Evolutionary conservation across 257 asterid genomes (phyloP), one percentile per base, ranked within the genome.

Genomic region (Perilla frutescens): DNA sequence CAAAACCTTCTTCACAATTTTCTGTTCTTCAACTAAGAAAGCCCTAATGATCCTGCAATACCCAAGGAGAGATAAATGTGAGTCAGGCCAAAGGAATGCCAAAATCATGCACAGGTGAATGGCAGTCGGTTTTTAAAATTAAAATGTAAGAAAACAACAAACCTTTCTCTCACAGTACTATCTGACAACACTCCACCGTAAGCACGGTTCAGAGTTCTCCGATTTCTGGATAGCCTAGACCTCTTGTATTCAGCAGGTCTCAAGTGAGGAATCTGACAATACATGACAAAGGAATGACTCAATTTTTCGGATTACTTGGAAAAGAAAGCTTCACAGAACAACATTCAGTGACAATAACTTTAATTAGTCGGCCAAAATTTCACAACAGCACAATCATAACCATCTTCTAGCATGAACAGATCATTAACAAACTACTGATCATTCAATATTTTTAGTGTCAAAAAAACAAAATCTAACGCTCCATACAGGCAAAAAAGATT

Each of bases 201-300:
- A n/a, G n/a, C n/a, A n/a, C n/a, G n/a, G n/a, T n/a, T n/a, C n/a
- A n/a, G n/a, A n/a, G n/a, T n/a, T n/a, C n/a, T n/a, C n/a, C n/a
- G n/a, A n/a, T n/a, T n/a, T n/a, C n/a, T n/a, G n/a, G n/a, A n/a
- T n/a, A n/a, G n/a, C n/a, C n/a, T n/a, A n/a, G n/a, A n/a, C n/a
- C n/a, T n/a, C n/a, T n/a, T n/a, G n/a, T n/a, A n/a, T n/a, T n/a
- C n/a, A n/a, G n/a, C 70, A 60, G 91, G 89, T 80, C 91, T 82
- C 87, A 84, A 71, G 76, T 84, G 91, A 39, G 91, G 91, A 78
- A 86, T 82, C 89, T 81, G 76, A 65, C 31, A 45, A 62, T 39
- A 49, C 44, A 31, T 5, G 11, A 2, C 29, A 73, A 13, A 13
- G 11, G 1, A 40, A 45, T 10, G 10, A 9, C 2, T 31, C 26